Percentiles rank a stretch among this genome's conserved stretches.
Evolutionary conservation across 129 eudicot genomes (phyloP).

Genomic region (Daucus carota): DH1_v3.0 NC_030384.2:41705501-41706000

Average conservation of each 20-base stretch:
- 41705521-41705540: background rate
- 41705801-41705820: background rate
- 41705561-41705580: background rate
- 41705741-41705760: background rate
- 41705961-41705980: background rate
- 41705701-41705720: background rate
- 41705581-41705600: background rate
- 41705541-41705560: background rate
- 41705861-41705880: background rate
- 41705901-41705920: too few relatives aligned
- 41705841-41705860: background rate
- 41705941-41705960: background rate
- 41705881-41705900: background rate
- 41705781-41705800: background rate
- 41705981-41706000: background rate
- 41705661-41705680: background rate
- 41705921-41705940: background rate
- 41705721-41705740: background rate
- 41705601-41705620: background rate
- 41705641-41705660: background rate
- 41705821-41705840: background rate
- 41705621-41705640: too few relatives aligned
- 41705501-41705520: background rate
- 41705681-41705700: background rate
- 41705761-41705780: background rate